Evolutionary conservation across 306 rosid species (phyloP).

Genomic region (Citrullus mucosospermus): DNA sequence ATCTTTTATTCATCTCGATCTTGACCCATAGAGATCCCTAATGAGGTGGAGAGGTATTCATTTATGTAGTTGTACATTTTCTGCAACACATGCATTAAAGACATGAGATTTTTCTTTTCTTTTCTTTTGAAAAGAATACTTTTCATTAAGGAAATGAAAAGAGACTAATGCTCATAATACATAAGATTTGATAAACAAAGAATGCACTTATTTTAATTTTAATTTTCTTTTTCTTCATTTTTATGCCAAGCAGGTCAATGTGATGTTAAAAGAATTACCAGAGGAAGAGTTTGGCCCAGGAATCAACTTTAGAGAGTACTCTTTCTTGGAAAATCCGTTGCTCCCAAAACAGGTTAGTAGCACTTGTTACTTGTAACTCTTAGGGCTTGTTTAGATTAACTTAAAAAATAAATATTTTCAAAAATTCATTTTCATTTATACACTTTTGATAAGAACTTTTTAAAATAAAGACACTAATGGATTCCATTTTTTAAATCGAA

Average conservation of each 20-base stretch:
- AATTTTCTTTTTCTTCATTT: background rate
- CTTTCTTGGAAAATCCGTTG: slow-evolving; percentile 76
- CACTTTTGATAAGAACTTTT: no score
- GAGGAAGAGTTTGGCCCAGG: slow-evolving; percentile 74
- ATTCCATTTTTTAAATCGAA: no score
- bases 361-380: background rate
- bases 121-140: no score
- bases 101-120: background rate
- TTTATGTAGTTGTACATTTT: background rate
- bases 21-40: background rate
- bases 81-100: background rate
- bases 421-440: no score
- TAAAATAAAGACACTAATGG: no score
- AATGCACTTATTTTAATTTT: background rate
- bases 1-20: background rate
- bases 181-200: background rate
- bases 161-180: no score
- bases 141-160: no score
- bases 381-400: background rate
- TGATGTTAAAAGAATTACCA: slow-evolving; percentile 63
- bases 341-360: slow-evolving; percentile 50
- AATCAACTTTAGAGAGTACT: slow-evolving; percentile 70
- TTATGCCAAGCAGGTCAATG: slow-evolving; percentile 42
- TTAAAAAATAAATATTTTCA: no score
- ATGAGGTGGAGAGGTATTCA: background rate